These are phyloP conservation scores for Microdochium paspali DNA, from an alignment of 2,329 filamentous ascomycete genomes.

Conservation along the genomic window DNA sequence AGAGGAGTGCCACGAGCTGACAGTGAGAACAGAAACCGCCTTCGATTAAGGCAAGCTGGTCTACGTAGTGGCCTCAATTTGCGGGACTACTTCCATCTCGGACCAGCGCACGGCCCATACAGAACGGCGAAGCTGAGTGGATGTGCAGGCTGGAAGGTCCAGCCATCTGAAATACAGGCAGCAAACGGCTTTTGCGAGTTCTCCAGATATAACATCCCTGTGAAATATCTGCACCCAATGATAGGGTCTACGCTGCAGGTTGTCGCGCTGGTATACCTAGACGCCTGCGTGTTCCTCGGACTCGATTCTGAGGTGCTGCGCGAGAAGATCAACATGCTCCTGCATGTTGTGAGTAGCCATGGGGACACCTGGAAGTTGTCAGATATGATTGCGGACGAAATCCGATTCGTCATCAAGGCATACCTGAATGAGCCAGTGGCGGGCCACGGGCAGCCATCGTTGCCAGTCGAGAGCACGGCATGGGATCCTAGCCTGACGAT, in stretches of 20 bases:
- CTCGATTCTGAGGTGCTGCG: slow-evolving; percentile 18
- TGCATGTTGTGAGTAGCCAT: slow-evolving; percentile 18
- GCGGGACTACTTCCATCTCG: slow-evolving; percentile 18
- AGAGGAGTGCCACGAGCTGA: background rate
- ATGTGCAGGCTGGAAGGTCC: slow-evolving; percentile 18
- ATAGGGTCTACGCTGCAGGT: slow-evolving; percentile 12
- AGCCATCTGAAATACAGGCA: slow-evolving; percentile 19
- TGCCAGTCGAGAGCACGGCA: slow-evolving; percentile 1
- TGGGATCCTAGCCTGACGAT: background rate
- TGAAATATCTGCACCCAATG: slow-evolving; percentile 15
- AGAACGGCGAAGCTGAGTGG: slow-evolving; percentile 16
- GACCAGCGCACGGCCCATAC: slow-evolving; percentile 14
- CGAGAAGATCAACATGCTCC: slow-evolving; percentile 19
- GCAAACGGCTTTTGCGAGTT: slow-evolving; percentile 19
- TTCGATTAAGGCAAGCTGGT: slow-evolving; percentile 15
- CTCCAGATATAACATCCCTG: slow-evolving; percentile 19
- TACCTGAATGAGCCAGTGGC: slow-evolving; percentile 10
- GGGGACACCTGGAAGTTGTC: slow-evolving; percentile 24
- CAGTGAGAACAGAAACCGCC: slow-evolving; percentile 12
- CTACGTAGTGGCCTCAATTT: slow-evolving; percentile 16
- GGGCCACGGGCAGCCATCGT: slow-evolving; percentile 5
- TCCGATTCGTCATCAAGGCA: slow-evolving; percentile 16
- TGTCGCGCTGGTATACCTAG: slow-evolving; percentile 19
- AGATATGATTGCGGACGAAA: slow-evolving; percentile 22
- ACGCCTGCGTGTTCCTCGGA: slow-evolving; percentile 22